Evolutionary conservation across 352 stramenopile genomes (phyloP).

Genomic region (Pythium aphanidermatum): DNA sequence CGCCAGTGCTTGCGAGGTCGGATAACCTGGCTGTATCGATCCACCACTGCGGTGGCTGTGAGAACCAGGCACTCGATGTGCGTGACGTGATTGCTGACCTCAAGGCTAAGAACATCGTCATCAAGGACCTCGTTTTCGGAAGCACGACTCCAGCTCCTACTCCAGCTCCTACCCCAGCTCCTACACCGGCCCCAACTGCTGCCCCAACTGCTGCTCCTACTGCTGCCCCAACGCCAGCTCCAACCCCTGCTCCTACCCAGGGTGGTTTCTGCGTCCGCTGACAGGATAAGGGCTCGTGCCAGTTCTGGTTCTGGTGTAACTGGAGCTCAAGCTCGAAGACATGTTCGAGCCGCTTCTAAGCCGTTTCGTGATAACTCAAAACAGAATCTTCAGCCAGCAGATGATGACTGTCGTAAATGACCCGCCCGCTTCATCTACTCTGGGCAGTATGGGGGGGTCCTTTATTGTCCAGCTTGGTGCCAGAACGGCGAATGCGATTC

Average conservation of each 20-base stretch:
- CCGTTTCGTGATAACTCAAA: no score
- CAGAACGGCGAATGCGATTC: no score
- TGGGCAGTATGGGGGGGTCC: no score
- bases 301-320: slow-evolving; percentile 16
- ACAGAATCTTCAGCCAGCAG: no score
- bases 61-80: slow-evolving; percentile 14
- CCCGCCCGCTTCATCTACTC: no score
- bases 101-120: background rate
- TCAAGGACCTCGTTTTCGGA: background rate
- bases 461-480: no score
- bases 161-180: no score
- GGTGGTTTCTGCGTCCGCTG: slow-evolving; percentile 5
- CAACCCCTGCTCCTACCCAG: background rate
- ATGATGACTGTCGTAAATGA: no score
- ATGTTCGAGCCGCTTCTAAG: slow-evolving; percentile 1
- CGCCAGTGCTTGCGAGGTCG: slow-evolving; percentile 11
- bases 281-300: slow-evolving; percentile 1
- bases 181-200: background rate
- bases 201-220: background rate
- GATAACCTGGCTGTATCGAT: slow-evolving; percentile 24
- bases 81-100: slow-evolving; percentile 7
- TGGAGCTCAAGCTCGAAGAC: slow-evolving; percentile 3
- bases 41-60: slow-evolving; percentile 25
- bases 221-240: background rate
- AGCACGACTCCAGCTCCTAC: no score